These are phyloP conservation scores for Thuja plicata DNA, from an alignment of 83 land plant species.

Conservation along the genomic window DNA sequence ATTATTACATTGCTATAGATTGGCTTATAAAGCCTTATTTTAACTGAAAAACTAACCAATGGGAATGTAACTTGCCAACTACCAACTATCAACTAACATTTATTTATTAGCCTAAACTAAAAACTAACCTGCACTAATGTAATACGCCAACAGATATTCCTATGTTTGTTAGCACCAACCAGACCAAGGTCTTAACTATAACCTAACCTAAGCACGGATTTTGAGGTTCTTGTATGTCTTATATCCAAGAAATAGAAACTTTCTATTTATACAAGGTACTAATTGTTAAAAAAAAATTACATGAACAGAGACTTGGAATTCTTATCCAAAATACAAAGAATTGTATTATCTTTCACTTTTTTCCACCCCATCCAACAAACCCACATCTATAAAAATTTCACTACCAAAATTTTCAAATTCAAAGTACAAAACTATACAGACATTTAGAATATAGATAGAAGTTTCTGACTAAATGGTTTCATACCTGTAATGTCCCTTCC, in stretches of 20 bases:
- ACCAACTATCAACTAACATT: too few species aligned
- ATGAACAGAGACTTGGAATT: neutral
- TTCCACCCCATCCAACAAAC: neutral
- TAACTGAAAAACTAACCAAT: too few species aligned
- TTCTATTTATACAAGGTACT: neutral
- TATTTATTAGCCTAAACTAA: too few species aligned
- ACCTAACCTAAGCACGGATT: neutral
- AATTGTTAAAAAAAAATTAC: neutral
- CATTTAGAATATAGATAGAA: neutral
- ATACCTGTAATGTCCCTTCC: too few species aligned
- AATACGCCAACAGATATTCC: too few species aligned
- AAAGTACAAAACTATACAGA: neutral
- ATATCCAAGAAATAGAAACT: neutral
- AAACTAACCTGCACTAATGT: too few species aligned
- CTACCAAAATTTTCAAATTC: neutral
- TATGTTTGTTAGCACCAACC: neutral
- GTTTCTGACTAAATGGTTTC: neutral
- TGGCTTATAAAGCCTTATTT: too few species aligned
- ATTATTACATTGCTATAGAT: too few species aligned
- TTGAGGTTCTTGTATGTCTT: neutral
- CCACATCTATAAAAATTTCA: neutral
- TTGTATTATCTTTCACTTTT: neutral
- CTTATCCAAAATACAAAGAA: neutral
- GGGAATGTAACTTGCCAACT: too few species aligned
- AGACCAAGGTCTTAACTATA: neutral